These are phyloP conservation scores for Picochlorum sp. DNA, from an alignment of 139 green algal genomes.

Conservation along the genomic window DNA sequence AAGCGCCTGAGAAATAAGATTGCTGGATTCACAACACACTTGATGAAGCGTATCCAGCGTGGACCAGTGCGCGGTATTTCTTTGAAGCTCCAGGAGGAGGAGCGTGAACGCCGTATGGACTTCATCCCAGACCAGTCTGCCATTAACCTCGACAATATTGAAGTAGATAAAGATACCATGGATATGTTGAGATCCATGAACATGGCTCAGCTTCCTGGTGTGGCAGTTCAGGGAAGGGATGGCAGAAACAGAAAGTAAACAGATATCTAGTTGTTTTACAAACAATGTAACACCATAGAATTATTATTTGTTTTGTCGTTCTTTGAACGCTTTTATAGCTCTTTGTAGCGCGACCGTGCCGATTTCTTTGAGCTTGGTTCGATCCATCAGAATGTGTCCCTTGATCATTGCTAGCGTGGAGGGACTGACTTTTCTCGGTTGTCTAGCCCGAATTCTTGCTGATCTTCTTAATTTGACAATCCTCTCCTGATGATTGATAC, in stretches of 20 bases:
- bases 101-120: conserved; percentile 98
- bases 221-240: conserved; percentile 17
- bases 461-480: no score
- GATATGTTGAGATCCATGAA: conserved; percentile 92
- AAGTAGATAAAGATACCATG: conserved; percentile 96
- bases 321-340: neutral
- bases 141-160: conserved; percentile 84
- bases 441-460: no score
- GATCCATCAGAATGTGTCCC: neutral
- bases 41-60: conserved; percentile 99
- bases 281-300: conserved; percentile 5
- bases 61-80: conserved; percentile 98
- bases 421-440: no score
- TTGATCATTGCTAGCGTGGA: neutral
- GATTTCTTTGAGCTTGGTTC: neutral
- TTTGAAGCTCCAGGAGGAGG: conserved; percentile 99
- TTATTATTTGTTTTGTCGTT: neutral
- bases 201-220: conserved; percentile 84
- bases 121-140: conserved; percentile 97
- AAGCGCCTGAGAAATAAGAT: conserved; percentile 99
- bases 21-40: conserved; percentile 98
- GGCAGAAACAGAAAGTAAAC: neutral
- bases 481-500: no score
- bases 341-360: neutral
- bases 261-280: neutral